Base-by-base conservation (phyloP, 2,329 filamentous ascomycete species). In the Orbilia blumenaviensis region DNA sequence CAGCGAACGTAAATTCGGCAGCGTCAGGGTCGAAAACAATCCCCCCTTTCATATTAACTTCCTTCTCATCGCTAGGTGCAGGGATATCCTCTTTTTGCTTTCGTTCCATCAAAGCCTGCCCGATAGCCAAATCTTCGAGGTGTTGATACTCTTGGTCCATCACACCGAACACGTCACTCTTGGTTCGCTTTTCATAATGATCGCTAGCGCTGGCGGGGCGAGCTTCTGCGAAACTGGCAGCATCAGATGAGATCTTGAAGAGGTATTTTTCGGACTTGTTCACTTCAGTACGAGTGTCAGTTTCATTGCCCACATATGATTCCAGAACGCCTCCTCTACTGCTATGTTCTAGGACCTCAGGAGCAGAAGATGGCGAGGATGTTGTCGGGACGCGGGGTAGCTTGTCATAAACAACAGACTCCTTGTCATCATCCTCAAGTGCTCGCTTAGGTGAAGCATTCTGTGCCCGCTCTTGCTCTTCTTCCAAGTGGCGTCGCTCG, bases 1-100 rank as follows among this genome's bases (percentile, higher is more conserved):
- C 58, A 0, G 64, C 38, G 52, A 81, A 81, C 34, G 78, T 79
- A 69, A 81, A 81, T 32, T 79, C 78, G 14, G 64, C 75, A 21
- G 71, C 74, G 32, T 68, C 66, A 42, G 78, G 73, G 7, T 79
- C 72, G 27, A 78, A 64, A 14, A 78, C 48, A 21, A 76, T 34
- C 10, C 69, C 72, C n/a, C 72, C 32, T 60, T 61, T 69, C 60
- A 38, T 16, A 18, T 23, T 50, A 8, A 52, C 61, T 60, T 71
- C 66, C 12, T 56, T 56, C 52, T 56, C 32, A 6, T 56, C 32
- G 18, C 52, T 56, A 3, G 58, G 46, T 3, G 66, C 48, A 18
- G 38, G 25, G 8, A 16, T 10, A 1, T 36, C n/a, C 21, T 76
- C 72, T 23, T 60, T 58, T 18, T 63, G 50, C 21, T 66, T 61